These are phyloP conservation scores for Oxalis stricta DNA, from an alignment of 441 rosid genomes.

Conservation along the genomic window DNA sequence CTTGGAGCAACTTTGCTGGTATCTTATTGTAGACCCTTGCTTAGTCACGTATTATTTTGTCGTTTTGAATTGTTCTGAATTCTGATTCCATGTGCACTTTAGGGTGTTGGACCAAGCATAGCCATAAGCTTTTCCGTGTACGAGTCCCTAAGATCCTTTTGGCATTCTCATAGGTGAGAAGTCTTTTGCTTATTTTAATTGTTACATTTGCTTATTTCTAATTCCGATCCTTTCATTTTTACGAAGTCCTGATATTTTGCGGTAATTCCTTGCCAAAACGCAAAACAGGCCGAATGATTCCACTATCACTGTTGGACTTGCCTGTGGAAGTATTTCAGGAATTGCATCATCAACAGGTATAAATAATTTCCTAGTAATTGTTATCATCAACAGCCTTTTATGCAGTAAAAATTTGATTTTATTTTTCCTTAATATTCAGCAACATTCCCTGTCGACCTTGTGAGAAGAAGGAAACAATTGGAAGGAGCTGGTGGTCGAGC, in stretches of 20 bases:
- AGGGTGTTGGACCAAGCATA: slow-evolving; percentile 90
- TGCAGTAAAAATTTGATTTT: background rate
- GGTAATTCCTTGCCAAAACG: slow-evolving; percentile 8
- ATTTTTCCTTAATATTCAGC: slow-evolving; percentile 26
- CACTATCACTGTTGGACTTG: slow-evolving; percentile 45
- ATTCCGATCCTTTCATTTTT: background rate
- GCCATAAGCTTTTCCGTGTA: slow-evolving; percentile 82
- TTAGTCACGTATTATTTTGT: no score
- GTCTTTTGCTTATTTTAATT: slow-evolving; percentile 1
- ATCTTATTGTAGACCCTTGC: no score
- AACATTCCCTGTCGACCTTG: slow-evolving; percentile 90
- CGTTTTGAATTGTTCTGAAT: slow-evolving; percentile 7
- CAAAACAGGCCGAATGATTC: slow-evolving; percentile 64
- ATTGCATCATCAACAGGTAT: slow-evolving; percentile 85
- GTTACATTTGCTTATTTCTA: background rate
- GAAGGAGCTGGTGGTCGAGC: slow-evolving; percentile 93
- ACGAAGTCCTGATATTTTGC: slow-evolving; percentile 2
- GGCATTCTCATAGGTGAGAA: slow-evolving; percentile 58
- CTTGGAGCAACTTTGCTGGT: slow-evolving; percentile 95
- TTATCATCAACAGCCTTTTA: background rate
- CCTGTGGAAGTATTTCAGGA: slow-evolving; percentile 89
- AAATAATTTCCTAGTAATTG: no score
- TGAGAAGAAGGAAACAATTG: slow-evolving; percentile 86
- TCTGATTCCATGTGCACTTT: slow-evolving; percentile 12
- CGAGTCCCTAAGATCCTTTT: slow-evolving; percentile 54